Evolutionary conservation across 176 grass and related monocot genomes (phyloP).

Genomic region (Oryza meridionalis): DNA sequence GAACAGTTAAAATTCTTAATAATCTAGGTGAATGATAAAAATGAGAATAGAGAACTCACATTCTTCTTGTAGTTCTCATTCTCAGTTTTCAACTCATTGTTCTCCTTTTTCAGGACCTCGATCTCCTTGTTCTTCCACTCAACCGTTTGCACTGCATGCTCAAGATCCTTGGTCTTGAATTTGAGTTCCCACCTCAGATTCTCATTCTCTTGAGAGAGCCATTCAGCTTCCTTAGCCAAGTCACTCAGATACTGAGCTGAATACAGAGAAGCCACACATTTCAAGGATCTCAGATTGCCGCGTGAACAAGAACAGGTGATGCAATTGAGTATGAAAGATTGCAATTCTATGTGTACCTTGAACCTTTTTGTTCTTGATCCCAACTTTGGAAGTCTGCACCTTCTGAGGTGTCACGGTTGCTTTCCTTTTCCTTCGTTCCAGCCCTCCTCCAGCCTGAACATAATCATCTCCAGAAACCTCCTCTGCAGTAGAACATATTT

Average conservation of each 20-base stretch:
- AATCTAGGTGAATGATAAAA: no score
- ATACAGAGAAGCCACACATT: slow-evolving; percentile 2
- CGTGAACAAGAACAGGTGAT: background rate
- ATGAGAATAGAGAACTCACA: slow-evolving; percentile 1
- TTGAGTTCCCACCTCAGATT: slow-evolving; percentile 1
- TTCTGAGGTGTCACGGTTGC: background rate
- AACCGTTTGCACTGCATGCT: slow-evolving; percentile 24
- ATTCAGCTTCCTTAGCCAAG: background rate
- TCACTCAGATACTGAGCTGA: background rate
- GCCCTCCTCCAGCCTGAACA: background rate
- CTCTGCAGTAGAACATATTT: no score
- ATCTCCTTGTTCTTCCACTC: slow-evolving; percentile 16
- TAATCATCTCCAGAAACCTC: no score
- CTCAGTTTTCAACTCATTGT: slow-evolving; percentile 21
- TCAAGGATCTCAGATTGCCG: background rate
- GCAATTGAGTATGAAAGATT: background rate
- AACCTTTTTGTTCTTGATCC: background rate
- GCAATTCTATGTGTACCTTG: background rate
- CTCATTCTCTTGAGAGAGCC: slow-evolving; percentile 6
- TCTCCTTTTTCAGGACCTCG: background rate
- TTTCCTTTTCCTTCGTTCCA: slow-evolving; percentile 15
- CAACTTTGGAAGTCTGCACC: background rate
- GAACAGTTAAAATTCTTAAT: no score
- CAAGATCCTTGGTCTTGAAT: background rate
- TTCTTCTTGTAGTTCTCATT: slow-evolving; percentile 32